Conservation (phyloP, 148 eudicot species). For the Beta vulgaris region DNA sequence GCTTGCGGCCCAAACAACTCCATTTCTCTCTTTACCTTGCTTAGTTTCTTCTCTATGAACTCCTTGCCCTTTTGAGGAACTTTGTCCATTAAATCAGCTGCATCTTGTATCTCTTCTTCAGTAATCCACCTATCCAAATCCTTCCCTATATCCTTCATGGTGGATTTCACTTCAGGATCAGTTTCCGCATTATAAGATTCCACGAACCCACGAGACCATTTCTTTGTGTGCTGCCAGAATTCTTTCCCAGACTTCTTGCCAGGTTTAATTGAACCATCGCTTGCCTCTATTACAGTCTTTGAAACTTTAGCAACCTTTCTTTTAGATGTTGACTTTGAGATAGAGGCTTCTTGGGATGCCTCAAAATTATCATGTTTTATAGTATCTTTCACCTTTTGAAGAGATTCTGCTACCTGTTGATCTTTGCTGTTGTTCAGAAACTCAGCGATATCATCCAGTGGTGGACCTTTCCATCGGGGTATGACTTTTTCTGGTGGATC, state of each 20-base stretch:
- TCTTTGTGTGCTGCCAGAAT: constrained; percentile 90
- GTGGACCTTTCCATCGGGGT: constrained; percentile 96
- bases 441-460: constrained; percentile 49
- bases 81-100: constrained; percentile 62
- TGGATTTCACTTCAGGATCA: constrained; percentile 73
- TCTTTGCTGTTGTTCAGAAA: constrained; percentile 40
- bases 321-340: constrained; percentile 23
- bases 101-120: constrained; percentile 73
- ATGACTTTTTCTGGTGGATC: constrained; percentile 88
- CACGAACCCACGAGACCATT: constrained; percentile 80
- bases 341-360: constrained; percentile 24
- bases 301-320: constrained; percentile 33
- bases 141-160: constrained; percentile 87
- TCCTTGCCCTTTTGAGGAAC: constrained; percentile 52
- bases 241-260: constrained; percentile 84
- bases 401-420: constrained; percentile 29
- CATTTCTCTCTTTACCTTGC: constrained; percentile 84
- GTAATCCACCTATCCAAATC: constrained; percentile 94
- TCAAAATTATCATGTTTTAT: constrained; percentile 16
- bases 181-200: constrained; percentile 76
- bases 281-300: constrained; percentile 66
- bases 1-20: constrained; percentile 87
- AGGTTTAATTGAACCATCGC: constrained; percentile 79
- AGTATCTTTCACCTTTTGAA: constrained; percentile 37
- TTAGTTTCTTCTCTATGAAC: constrained; percentile 61